phyloP scores from a whole-genome alignment of 345 rosid species.

The Citrus trifoliata region DNA sequence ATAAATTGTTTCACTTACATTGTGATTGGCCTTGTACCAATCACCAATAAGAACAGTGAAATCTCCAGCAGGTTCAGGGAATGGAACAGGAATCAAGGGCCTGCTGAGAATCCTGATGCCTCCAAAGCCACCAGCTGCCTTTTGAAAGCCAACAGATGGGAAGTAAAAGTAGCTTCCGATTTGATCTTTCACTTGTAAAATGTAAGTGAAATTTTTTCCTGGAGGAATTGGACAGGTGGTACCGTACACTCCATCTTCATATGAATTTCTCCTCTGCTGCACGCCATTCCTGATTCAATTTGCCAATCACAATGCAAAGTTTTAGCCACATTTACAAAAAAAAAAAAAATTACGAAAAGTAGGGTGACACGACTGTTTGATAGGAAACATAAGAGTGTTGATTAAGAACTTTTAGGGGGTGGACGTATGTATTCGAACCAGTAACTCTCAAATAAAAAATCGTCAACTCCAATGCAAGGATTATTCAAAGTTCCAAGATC shows the following conservation, averaged over 20 bases:
- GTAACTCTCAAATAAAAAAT: neutral
- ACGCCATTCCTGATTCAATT: constrained; percentile 67
- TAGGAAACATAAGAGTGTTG: neutral
- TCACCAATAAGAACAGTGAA: constrained; percentile 80
- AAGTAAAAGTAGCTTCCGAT: constrained; percentile 90
- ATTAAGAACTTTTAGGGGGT: neutral
- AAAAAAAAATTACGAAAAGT: neutral
- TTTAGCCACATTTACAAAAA: no score
- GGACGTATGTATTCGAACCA: neutral
- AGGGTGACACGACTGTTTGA: neutral
- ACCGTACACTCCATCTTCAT: constrained; percentile 80
- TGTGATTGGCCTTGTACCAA: constrained; percentile 68
- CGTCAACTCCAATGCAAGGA: neutral
- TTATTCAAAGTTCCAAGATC: neutral
- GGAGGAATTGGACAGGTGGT: constrained; percentile 99
- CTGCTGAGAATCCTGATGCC: constrained; percentile 77
- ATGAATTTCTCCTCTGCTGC: constrained; percentile 88
- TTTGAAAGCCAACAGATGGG: constrained; percentile 91
- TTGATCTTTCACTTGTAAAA: constrained; percentile 82
- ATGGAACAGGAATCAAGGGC: constrained; percentile 85
- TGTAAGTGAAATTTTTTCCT: constrained; percentile 80
- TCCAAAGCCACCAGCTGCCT: constrained; percentile 92
- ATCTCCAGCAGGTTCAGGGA: constrained; percentile 74
- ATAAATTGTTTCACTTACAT: constrained; percentile 33
- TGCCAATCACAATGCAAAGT: no score